A percentile compares a stretch with the other conserved stretches of the same genome.
Conservation (phyloP, 768 basidiomycete genomes). For the Hygrophoropsis aurantiaca region DNA sequence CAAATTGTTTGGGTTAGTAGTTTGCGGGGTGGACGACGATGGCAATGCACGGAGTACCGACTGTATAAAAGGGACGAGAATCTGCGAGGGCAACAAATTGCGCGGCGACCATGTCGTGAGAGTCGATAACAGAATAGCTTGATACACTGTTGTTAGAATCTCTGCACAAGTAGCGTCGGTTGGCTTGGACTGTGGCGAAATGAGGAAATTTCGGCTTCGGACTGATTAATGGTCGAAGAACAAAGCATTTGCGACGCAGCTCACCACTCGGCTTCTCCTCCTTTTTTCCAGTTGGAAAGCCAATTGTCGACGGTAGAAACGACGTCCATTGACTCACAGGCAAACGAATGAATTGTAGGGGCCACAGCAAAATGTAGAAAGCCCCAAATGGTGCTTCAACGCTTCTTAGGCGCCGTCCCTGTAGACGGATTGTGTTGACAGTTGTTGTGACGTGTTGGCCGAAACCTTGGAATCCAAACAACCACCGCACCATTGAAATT, state of each 20-base stretch:
- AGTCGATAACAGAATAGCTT: constrained; percentile 62
- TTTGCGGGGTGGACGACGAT: constrained; percentile 58
- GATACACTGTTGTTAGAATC: constrained; percentile 64
- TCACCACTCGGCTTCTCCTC: constrained; percentile 66
- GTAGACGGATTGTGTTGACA: constrained; percentile 16
- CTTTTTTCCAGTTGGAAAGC: constrained; percentile 54
- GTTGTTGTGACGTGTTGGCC: constrained; percentile 28
- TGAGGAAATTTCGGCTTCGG: constrained; percentile 60
- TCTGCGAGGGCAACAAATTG: constrained; percentile 44
- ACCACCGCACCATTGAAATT: too few relatives aligned
- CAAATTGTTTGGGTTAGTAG: constrained; percentile 36
- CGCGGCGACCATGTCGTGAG: constrained; percentile 56
- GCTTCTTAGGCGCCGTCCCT: constrained; percentile 14
- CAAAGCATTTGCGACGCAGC: constrained; percentile 18
- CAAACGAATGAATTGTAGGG: constrained; percentile 8
- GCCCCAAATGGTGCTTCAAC: too few relatives aligned
- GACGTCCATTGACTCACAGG: constrained; percentile 53
- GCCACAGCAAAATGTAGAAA: constrained; percentile 13
- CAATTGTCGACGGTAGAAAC: constrained; percentile 50
- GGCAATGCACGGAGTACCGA: constrained; percentile 62
- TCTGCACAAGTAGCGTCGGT: constrained; percentile 52
- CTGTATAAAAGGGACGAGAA: constrained; percentile 63
- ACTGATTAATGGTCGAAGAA: constrained; percentile 16
- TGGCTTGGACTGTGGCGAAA: constrained; percentile 59
- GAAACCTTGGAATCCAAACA: constrained; percentile 21